Base-by-base conservation (phyloP, 2,329 filamentous ascomycete species). In the Pestalotiopsis sp. region DNA sequence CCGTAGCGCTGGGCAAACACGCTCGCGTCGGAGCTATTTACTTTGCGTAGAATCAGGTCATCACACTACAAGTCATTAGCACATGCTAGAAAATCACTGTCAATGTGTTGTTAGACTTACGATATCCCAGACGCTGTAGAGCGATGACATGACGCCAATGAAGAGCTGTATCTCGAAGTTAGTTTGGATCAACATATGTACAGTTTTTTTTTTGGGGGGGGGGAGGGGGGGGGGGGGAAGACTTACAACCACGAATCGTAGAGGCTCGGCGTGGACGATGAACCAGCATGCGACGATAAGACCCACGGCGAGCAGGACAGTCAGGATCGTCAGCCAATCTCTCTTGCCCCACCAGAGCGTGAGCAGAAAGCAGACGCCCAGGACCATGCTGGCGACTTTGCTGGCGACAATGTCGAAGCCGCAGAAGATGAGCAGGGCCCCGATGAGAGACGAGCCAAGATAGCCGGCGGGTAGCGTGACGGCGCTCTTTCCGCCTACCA, bases 81-180 rank as follows among this genome's bases (percentile, higher is more conserved):
- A 27, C 25, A 27, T 27, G 23, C 11, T 31, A 11, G 45, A 36
- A 2, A 52, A 23, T 4, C 17, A n/a, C 57, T 59, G 57, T 1
- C 17, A 12, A 13, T 13, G 23, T 27, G 23, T 59, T 27, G 13
- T 23, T 9, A 36, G 65, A 76, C 85, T 80, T 75, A 87, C 85
- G 73, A 95, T 95, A 82, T 95, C 92, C 92, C 92, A 95, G 4
- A 93, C 92, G 72, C 90, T 93, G 79, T 95, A 95, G 1, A 95
- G 85, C 2, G 89, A 91, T 6, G 89, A 92, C 92, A 95, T 94
- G 73, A 94, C 92, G 57, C 92, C 92, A 70, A 95, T 93, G 75
- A 95, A 95, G 36, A 95, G 85, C 82, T 89, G 70, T 6, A 31
- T 14, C 13, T 36, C 25, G 6, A 9, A 27, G 17, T 67, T 25